Conservation (phyloP, 116 monocot genomes). For the Papilionanthe hybrid region DNA sequence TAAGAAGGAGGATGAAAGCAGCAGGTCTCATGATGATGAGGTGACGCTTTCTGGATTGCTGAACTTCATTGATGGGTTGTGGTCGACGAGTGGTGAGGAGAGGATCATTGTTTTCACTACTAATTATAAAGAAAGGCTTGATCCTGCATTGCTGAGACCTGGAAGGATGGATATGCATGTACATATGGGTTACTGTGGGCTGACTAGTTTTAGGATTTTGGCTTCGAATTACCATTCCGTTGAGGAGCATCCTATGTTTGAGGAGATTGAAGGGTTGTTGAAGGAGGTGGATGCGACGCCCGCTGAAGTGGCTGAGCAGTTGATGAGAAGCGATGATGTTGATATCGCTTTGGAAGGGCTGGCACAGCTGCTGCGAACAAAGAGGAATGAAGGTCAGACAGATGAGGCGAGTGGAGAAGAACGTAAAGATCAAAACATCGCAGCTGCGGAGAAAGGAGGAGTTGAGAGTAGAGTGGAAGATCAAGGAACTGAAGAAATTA, state of each 20-base stretch:
- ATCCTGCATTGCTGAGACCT: slow-evolving; percentile 12
- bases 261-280: slow-evolving; percentile 13
- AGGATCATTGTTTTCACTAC: slow-evolving; percentile 24
- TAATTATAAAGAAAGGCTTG: slow-evolving; percentile 23
- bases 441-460: background rate
- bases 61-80: slow-evolving; percentile 21
- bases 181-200: slow-evolving; percentile 19
- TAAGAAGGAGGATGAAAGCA: background rate
- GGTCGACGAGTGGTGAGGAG: slow-evolving; percentile 19
- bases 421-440: background rate
- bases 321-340: slow-evolving; percentile 14
- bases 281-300: slow-evolving; percentile 23
- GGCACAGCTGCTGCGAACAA: background rate
- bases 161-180: slow-evolving; percentile 26
- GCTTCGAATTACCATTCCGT: slow-evolving; percentile 14
- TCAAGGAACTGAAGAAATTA: background rate
- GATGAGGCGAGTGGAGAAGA: background rate
- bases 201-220: slow-evolving; percentile 2
- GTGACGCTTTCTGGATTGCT: slow-evolving; percentile 20
- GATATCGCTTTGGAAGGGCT: slow-evolving; percentile 13
- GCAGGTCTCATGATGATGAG: background rate
- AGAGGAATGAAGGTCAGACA: background rate
- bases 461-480: background rate
- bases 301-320: slow-evolving; percentile 15
- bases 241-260: slow-evolving; percentile 12